A percentile compares a stretch with the other conserved stretches of the same genome.
phyloP scores from a whole-genome alignment of 345 rosid species.

The Lumnitzera littorea region DNA sequence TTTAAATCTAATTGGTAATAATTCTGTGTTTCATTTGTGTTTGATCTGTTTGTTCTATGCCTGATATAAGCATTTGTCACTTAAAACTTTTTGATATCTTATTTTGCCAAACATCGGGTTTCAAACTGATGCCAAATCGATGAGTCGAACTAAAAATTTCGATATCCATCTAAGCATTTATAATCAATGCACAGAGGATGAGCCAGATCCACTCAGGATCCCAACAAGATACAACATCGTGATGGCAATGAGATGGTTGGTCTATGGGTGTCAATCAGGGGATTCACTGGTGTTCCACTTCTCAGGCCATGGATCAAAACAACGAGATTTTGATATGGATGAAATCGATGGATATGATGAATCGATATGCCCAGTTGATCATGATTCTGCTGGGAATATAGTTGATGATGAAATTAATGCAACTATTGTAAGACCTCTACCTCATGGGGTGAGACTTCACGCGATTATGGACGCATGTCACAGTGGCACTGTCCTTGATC shows the following conservation, averaged over 20 bases:
- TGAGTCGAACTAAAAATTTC: too few relatives aligned
- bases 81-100: neutral
- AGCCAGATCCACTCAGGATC: conserved; percentile 32
- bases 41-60: too few relatives aligned
- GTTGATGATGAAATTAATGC: conserved; percentile 66
- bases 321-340: conserved; percentile 38
- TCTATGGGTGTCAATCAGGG: conserved; percentile 54
- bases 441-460: conserved; percentile 58
- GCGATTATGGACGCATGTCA: conserved; percentile 66
- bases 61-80: too few relatives aligned
- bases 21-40: too few relatives aligned
- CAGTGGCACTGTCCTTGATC: conserved; percentile 68
- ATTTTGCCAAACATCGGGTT: neutral
- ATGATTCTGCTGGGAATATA: conserved; percentile 58
- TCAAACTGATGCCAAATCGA: too few relatives aligned
- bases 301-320: conserved; percentile 75
- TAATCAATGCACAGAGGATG: conserved; percentile 48
- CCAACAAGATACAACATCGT: conserved; percentile 75
- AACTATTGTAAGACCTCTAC: conserved; percentile 63
- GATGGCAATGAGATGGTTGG: conserved; percentile 61
- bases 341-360: conserved; percentile 73
- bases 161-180: neutral
- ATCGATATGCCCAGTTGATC: conserved; percentile 63
- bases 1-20: too few relatives aligned
- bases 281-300: conserved; percentile 79